Conservation (phyloP, 805 yeast genomes). For the Pichia exigua region DNA sequence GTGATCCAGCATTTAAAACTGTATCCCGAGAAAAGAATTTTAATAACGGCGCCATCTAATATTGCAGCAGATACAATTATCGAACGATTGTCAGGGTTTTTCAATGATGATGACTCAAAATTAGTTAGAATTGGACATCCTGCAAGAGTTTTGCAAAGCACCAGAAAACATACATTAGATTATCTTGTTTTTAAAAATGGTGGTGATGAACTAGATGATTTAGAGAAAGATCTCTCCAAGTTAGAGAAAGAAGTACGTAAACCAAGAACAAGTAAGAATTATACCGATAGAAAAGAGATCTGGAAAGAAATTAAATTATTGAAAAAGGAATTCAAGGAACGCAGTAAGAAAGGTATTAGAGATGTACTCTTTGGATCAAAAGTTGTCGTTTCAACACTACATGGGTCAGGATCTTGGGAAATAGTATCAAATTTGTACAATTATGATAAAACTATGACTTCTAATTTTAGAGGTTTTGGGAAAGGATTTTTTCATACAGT, state of each 20-base stretch:
- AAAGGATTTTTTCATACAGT: conserved; percentile 56
- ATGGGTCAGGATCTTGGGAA: conserved; percentile 76
- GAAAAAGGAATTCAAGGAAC: conserved; percentile 55
- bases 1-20: conserved; percentile 55
- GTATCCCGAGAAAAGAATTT: conserved; percentile 36
- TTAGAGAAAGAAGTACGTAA: conserved; percentile 40
- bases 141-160: conserved; percentile 62
- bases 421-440: conserved; percentile 40
- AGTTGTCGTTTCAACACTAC: conserved; percentile 78
- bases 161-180: conserved; percentile 69
- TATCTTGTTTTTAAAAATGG: conserved; percentile 51
- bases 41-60: conserved; percentile 93
- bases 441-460: conserved; percentile 15
- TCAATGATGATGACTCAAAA: conserved; percentile 29
- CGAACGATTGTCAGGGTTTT: conserved; percentile 48
- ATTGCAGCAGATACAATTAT: conserved; percentile 86
- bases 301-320: conserved; percentile 64
- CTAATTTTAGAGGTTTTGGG: conserved; percentile 4
- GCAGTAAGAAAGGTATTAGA: conserved; percentile 58
- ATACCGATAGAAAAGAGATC: conserved; percentile 54
- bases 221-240: conserved; percentile 7
- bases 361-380: conserved; percentile 53
- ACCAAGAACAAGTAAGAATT: conserved; percentile 32
- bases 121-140: conserved; percentile 92
- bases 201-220: conserved; percentile 54